These are phyloP conservation scores for Akanthomyces dipterigenus DNA, from an alignment of 2,329 filamentous ascomycete genomes.

Conservation along the genomic window DNA sequence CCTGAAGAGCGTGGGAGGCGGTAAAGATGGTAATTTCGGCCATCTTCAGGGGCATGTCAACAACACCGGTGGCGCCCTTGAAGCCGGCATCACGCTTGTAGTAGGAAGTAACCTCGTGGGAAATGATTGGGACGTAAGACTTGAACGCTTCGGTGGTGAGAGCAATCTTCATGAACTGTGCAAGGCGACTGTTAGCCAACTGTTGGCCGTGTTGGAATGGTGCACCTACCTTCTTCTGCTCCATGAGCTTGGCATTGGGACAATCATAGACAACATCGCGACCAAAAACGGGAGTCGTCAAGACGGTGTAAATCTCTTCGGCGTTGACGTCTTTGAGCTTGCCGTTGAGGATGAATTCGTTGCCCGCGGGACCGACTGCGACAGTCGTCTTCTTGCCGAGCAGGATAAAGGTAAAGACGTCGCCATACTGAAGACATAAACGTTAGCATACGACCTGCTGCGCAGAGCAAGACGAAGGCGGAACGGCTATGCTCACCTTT, in stretches of 20 bases:
- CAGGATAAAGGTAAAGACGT: constrained; percentile 84
- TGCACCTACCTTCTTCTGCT: constrained; percentile 77
- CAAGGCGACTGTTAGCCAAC: constrained; percentile 13
- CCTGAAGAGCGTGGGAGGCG: constrained; percentile 78
- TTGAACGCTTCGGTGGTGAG: constrained; percentile 69
- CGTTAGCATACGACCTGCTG: constrained; percentile 20
- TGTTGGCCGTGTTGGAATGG: background rate
- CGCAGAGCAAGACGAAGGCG: background rate
- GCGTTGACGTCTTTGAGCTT: constrained; percentile 86
- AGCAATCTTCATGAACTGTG: constrained; percentile 71
- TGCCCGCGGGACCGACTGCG: constrained; percentile 72
- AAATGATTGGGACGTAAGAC: constrained; percentile 72
- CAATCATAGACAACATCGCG: constrained; percentile 86
- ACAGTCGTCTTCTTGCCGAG: constrained; percentile 88
- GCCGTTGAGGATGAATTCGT: constrained; percentile 87
- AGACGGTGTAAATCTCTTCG: constrained; percentile 80
- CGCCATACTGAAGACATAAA: constrained; percentile 58
- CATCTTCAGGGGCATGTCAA: constrained; percentile 69
- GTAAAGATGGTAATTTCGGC: constrained; percentile 87
- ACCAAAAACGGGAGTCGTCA: constrained; percentile 69
- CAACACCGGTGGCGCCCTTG: constrained; percentile 59
- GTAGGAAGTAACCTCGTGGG: constrained; percentile 66
- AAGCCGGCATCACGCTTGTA: constrained; percentile 61
- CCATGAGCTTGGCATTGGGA: constrained; percentile 87
- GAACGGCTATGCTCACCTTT: constrained; percentile 51